These are phyloP conservation scores for Phytophthora europaea DNA, from an alignment of 352 stramenopile species.

Conservation along the genomic window DNA sequence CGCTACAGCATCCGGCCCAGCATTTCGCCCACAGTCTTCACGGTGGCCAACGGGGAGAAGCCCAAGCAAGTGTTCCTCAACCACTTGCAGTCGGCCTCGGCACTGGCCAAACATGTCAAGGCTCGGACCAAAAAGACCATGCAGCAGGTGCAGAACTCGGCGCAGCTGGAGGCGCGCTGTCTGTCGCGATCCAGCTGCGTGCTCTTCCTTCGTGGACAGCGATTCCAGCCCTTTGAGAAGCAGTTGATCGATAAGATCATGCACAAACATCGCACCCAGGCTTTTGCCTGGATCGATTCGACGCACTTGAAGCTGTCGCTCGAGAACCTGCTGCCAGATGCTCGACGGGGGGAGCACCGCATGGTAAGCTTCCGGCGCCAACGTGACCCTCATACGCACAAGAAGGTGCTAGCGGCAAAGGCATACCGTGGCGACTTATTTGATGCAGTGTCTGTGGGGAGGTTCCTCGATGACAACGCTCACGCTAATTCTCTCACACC, in stretches of 20 bases:
- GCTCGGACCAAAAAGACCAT: slow-evolving; percentile 63
- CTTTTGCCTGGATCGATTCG: slow-evolving; percentile 81
- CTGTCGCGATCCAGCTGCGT: slow-evolving; percentile 71
- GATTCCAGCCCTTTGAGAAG: slow-evolving; percentile 71
- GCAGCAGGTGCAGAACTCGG: slow-evolving; percentile 71
- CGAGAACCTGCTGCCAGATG: slow-evolving; percentile 65
- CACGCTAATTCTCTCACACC: slow-evolving; percentile 46
- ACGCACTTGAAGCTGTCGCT: slow-evolving; percentile 75
- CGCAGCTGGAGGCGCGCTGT: slow-evolving; percentile 74
- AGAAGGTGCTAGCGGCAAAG: slow-evolving; percentile 59
- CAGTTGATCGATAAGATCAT: slow-evolving; percentile 79
- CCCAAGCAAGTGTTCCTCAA: slow-evolving; percentile 83
- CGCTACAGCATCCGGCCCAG: slow-evolving; percentile 71
- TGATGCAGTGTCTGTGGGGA: slow-evolving; percentile 58
- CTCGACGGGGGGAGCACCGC: slow-evolving; percentile 55
- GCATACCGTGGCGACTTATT: slow-evolving; percentile 70
- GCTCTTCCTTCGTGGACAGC: slow-evolving; percentile 69
- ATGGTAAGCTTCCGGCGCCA: slow-evolving; percentile 78
- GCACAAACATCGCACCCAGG: slow-evolving; percentile 60
- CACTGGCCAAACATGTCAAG: slow-evolving; percentile 68
- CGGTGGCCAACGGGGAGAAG: slow-evolving; percentile 77
- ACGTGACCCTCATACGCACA: slow-evolving; percentile 42
- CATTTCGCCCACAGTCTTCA: slow-evolving; percentile 83
- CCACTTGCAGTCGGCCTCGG: slow-evolving; percentile 66
- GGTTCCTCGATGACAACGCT: slow-evolving; percentile 68